Base-by-base conservation (phyloP, 306 rosid genomes). In the Vicia sativa region DNA sequence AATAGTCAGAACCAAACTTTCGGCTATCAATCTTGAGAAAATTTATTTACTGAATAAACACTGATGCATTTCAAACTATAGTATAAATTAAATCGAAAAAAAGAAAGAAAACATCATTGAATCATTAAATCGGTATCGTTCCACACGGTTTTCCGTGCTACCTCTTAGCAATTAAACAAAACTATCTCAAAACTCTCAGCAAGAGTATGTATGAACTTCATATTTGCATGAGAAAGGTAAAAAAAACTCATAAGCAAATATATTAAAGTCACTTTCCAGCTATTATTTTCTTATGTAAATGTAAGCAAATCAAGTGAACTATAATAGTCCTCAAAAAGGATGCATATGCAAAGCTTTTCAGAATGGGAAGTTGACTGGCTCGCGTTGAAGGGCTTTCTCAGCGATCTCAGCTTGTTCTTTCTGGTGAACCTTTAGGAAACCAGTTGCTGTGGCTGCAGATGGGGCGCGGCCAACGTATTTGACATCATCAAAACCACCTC, bases 401-500 rank as follows among this genome's bases (percentile, higher is more conserved):
- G 89, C 87, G 53, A 93, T 83, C 71, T 90, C 92, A 0, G 85
- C 34, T 64, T 93, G 97, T 82, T 93, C 99, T 80, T 84, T 88
- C 10, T 85, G 87, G 77, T 93, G 99, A 81, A 87, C 86, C 48
- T 63, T 58, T 62, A 80, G 79, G 87, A 90, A 93, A 70, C 99
- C 97, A 3, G 95, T 93, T 66, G 99, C 96, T 1, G 97, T 80
- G 72, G 96, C 90, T 0, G 97, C 96, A 5, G 99, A 90, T 38
- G 97, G 96, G 78, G 93, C 87, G 4, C 97, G 99, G 11, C 97
- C 99, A 1, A 82, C 76, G 29, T 93, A 90, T 61, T 90, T 93
- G 28, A 88, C 80, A 64, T 87, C 90, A 0, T 90, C 97, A 5
- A 77, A 49, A 13, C 89, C 65, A 74, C 97, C 99, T 80, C 91